A percentile compares a stretch with the other conserved stretches of the same genome.
phyloP scores from a whole-genome alignment of 2,329 filamentous ascomycete genomes.

The Colletotrichum sp. region DNA sequence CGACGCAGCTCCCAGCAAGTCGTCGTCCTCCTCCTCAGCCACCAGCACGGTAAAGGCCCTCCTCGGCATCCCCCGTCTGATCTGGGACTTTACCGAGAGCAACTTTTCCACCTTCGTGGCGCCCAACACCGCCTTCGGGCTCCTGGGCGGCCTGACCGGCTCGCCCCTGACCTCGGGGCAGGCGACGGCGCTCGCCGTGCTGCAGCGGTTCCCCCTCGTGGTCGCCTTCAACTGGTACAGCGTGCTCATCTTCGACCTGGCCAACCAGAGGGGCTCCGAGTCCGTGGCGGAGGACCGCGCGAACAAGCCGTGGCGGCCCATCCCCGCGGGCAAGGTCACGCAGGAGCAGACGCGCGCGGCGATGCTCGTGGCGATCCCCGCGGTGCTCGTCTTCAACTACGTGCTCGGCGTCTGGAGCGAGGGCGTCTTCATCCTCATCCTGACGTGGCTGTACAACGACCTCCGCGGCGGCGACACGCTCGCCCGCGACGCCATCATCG shows the following conservation, averaged over 20 bases:
- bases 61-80: neutral
- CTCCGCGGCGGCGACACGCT: slow-evolving; percentile 28
- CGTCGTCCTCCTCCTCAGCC: neutral
- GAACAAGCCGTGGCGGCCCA: slow-evolving; percentile 37
- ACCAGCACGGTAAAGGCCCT: neutral
- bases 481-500: slow-evolving; percentile 30
- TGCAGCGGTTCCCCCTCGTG: slow-evolving; percentile 1
- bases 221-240: slow-evolving; percentile 31
- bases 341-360: slow-evolving; percentile 27
- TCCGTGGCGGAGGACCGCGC: slow-evolving; percentile 29
- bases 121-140: slow-evolving; percentile 18
- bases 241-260: slow-evolving; percentile 30
- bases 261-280: slow-evolving; percentile 29
- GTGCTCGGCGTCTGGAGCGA: slow-evolving; percentile 23
- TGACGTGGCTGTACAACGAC: slow-evolving; percentile 36
- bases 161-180: slow-evolving; percentile 2
- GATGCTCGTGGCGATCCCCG: slow-evolving; percentile 28
- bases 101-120: slow-evolving; percentile 16
- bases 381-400: slow-evolving; percentile 23
- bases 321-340: slow-evolving; percentile 29
- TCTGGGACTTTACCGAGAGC: slow-evolving; percentile 21
- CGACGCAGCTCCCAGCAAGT: neutral
- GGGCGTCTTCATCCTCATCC: slow-evolving; percentile 25
- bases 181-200: neutral
- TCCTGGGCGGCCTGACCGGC: slow-evolving; percentile 7